phyloP scores from a whole-genome alignment of 164 flowering plant genomes.

The Buxus sempervirens region DNA sequence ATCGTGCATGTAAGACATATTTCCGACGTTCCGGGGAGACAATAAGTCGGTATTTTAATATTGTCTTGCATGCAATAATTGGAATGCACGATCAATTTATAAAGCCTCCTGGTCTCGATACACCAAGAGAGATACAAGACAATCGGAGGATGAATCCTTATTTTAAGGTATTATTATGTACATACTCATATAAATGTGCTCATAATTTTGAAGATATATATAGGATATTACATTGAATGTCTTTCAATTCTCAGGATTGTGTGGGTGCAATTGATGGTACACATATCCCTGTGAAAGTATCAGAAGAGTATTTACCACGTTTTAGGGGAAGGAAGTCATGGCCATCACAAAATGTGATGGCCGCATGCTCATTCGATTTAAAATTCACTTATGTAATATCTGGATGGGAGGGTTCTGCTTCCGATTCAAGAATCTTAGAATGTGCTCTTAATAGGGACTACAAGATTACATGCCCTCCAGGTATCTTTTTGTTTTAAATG shows the following conservation, averaged over 20 bases:
- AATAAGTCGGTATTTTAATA: conserved; percentile 10
- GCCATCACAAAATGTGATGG: conserved; percentile 11
- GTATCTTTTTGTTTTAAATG: not conserved
- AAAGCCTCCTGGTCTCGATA: conserved; percentile 7
- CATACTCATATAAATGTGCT: not conserved
- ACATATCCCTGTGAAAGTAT: conserved; percentile 14
- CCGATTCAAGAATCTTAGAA: conserved; percentile 6
- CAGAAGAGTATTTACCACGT: not conserved
- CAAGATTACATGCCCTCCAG: not conserved
- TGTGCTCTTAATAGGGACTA: conserved; percentile 6
- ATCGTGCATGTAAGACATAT: not conserved
- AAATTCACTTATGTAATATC: conserved; percentile 11
- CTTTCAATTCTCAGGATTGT: conserved; percentile 11
- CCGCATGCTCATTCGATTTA: conserved; percentile 6
- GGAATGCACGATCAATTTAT: conserved; percentile 10
- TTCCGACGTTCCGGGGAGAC: conserved; percentile 7
- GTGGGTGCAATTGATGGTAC: conserved; percentile 14
- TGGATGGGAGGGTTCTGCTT: conserved; percentile 4
- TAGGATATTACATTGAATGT: no score
- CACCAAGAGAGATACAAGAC: conserved; percentile 1
- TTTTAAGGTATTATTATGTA: conserved; percentile 2
- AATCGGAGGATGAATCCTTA: not conserved
- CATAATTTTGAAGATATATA: not conserved
- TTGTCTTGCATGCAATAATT: conserved; percentile 1
- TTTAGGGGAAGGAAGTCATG: conserved; percentile 11